Evolutionary conservation across 768 basidiomycete species (phyloP), one percentile per base, ranked within the genome.

Genomic region (Lactarius deliciosus): DNA sequence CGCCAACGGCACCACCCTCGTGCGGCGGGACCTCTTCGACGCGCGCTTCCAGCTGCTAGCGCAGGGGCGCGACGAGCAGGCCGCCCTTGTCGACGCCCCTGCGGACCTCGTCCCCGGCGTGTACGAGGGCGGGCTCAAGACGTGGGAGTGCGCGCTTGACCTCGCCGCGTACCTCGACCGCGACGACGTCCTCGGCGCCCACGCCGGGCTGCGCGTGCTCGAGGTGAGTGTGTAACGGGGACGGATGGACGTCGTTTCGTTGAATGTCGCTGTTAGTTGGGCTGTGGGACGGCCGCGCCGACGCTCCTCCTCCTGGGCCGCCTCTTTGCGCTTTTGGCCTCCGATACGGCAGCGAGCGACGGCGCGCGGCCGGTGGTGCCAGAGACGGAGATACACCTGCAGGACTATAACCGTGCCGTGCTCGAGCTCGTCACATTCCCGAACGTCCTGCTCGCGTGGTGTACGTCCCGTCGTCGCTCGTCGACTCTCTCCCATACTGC

Each of bases 81-180:
- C 90, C 0, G 80, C 82, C 15, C 92, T 90, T 64, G 79, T 96
- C 20, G 90, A 94, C 69, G 85, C 88, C 1, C 90, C 90, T 0
- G 93, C 94, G 0, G 96, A 98, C 76, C 84, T 99, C 16, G 86
- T 98, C 4, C 91, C 94, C 2, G 89, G 94, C 1, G 82, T 94
- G 0, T 98, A 99, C 71, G 96, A 99, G 78, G 96, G 96, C 25
- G 96, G 96, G 6, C 75, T 98, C 60, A 98, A 98, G 77, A 98
- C 95, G 2, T 99, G 96, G 96, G 96, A 99, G 75, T 96, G 94
- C 70, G 91, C 92, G 57, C 77, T 95, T 16, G 96, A 98, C 75
- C 80, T 98, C 2, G 91, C 91, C 0, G 81, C 85, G 40, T 89
- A 88, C 70, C 78, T 92, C 15, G 78, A 81, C 63, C 71, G 76